Evolutionary conservation across 257 asterid genomes (phyloP).

Genomic region (Cordia subcordata): DNA sequence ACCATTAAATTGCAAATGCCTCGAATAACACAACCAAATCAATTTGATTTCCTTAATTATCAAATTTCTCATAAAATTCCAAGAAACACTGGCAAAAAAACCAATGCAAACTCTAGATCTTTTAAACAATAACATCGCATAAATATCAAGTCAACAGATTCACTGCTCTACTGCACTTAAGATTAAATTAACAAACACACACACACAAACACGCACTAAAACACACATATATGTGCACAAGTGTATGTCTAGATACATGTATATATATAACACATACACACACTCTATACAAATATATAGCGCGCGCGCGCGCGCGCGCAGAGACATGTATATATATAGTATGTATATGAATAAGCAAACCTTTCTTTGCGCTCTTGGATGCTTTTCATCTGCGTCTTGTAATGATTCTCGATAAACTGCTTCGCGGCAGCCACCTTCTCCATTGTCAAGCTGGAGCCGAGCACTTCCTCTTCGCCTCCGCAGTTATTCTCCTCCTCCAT

Average conservation of each 20-base stretch:
- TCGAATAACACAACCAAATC: conserved; percentile 2
- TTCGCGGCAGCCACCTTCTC: conserved; percentile 99
- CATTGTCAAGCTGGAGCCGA: conserved; percentile 89
- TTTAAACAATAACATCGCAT: conserved; percentile 5
- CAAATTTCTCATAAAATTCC: conserved; percentile 3
- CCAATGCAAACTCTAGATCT: conserved; percentile 15
- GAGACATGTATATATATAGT: not conserved
- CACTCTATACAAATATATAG: too few relatives aligned
- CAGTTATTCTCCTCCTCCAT: conserved; percentile 42
- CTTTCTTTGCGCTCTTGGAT: conserved; percentile 91
- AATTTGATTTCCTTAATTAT: not conserved
- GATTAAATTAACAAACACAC: too few relatives aligned
- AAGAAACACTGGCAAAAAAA: not conserved
- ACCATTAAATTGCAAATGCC: not conserved
- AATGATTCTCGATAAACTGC: conserved; percentile 95
- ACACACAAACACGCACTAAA: too few relatives aligned
- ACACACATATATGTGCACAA: not conserved
- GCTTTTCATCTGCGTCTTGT: conserved; percentile 91
- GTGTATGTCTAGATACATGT: not conserved
- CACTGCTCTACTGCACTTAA: not conserved
- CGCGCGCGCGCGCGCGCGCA: too few relatives aligned
- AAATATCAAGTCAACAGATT: conserved; percentile 1
- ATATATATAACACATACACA: not conserved
- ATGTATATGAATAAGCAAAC: conserved; percentile 19
- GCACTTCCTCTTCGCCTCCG: conserved; percentile 56